A percentile compares a stretch with the other conserved stretches of the same genome.
Evolutionary conservation across 2,329 filamentous ascomycete genomes (phyloP).

Genomic region (Fusarium coffeatum): DNA sequence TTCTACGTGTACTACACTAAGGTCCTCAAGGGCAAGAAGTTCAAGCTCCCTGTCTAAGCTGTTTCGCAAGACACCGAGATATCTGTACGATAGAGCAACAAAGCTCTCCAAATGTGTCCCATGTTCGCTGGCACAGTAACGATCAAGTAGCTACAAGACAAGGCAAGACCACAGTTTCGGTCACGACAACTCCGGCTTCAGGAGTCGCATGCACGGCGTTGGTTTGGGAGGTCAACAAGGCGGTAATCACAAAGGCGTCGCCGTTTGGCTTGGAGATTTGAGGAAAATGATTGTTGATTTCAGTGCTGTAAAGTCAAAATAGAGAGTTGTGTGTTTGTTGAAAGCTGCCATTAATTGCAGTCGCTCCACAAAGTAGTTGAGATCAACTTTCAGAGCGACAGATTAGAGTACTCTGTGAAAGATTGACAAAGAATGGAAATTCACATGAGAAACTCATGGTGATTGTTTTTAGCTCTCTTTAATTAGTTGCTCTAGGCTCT

Average conservation of each 20-base stretch:
- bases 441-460: background rate
- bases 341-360: conserved; percentile 15
- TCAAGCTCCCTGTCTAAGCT: conserved; percentile 81
- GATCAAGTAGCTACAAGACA: conserved; percentile 35
- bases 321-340: conserved; percentile 37
- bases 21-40: conserved; percentile 89
- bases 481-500: conserved; percentile 14
- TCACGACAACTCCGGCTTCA: conserved; percentile 41
- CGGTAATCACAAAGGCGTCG: conserved; percentile 47
- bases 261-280: conserved; percentile 43
- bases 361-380: background rate
- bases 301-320: conserved; percentile 41
- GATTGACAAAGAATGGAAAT: conserved; percentile 4
- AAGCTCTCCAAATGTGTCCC: conserved; percentile 19
- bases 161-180: conserved; percentile 29
- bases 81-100: conserved; percentile 25
- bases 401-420: background rate
- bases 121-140: conserved; percentile 23
- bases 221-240: conserved; percentile 43
- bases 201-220: conserved; percentile 51
- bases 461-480: conserved; percentile 7
- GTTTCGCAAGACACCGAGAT: background rate
- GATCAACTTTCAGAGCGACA: background rate
- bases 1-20: conserved; percentile 99
- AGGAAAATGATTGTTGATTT: conserved; percentile 30